These are phyloP conservation scores for Stagonosporopsis chrysanthemi DNA, from an alignment of 2,329 filamentous ascomycete genomes.

Conservation along the genomic window DNA sequence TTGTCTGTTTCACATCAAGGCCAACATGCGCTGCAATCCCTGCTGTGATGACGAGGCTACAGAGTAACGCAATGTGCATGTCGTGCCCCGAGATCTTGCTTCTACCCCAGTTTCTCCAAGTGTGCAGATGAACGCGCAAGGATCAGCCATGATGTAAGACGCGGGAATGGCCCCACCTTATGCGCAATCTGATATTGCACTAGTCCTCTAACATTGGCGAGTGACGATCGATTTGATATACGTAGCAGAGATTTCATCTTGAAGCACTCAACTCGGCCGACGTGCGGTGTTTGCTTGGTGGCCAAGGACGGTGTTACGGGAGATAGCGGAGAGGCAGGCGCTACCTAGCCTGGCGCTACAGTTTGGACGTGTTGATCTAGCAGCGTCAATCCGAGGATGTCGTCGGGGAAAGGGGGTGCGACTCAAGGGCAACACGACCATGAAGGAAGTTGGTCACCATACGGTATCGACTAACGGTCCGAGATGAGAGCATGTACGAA, in stretches of 20 bases:
- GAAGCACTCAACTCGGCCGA: background rate
- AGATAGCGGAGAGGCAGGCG: background rate
- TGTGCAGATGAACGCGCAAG: constrained; percentile 2
- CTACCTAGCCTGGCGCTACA: background rate
- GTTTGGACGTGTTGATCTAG: background rate
- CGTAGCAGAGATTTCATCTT: background rate
- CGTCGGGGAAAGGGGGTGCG: background rate
- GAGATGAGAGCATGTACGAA: background rate
- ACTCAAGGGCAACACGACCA: background rate
- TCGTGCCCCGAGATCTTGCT: constrained; percentile 15
- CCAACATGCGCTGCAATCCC: background rate
- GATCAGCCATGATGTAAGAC: constrained; percentile 12
- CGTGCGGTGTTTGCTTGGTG: background rate
- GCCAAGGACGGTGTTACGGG: background rate
- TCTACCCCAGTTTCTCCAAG: constrained; percentile 15
- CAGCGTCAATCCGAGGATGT: background rate
- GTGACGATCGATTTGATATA: background rate
- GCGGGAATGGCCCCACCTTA: background rate
- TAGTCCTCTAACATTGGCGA: background rate
- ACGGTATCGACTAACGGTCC: background rate
- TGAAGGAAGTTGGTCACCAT: background rate
- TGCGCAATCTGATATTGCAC: background rate
- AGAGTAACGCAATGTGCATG: background rate
- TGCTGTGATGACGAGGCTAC: background rate
- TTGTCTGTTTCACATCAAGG: background rate